phyloP scores from a whole-genome alignment of 371 early-diverging fungal genomes.

The Mucor piriformis region DNA sequence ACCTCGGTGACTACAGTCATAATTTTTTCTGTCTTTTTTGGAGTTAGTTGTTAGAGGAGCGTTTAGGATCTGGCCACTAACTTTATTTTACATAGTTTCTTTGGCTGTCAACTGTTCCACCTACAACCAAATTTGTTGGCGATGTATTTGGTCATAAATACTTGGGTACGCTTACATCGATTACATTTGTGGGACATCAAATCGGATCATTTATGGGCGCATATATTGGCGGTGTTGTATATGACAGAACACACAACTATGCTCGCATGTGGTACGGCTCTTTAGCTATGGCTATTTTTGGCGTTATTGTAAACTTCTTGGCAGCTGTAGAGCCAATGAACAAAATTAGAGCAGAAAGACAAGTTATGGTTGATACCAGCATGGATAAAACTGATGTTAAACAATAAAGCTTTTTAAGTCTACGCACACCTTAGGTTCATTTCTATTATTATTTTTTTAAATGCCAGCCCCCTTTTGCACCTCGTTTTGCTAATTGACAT shows the following conservation, averaged over 20 bases:
- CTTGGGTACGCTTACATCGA: slow-evolving; percentile 34
- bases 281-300: slow-evolving; percentile 36
- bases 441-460: not conserved
- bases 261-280: slow-evolving; percentile 41
- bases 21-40: slow-evolving; percentile 58
- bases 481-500: slow-evolving; percentile 6
- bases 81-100: slow-evolving; percentile 17
- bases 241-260: slow-evolving; percentile 34
- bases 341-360: not conserved
- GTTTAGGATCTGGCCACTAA: not conserved
- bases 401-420: not conserved
- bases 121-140: slow-evolving; percentile 42
- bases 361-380: not conserved
- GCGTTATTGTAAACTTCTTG: slow-evolving; percentile 24
- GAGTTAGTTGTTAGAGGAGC: slow-evolving; percentile 37
- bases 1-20: slow-evolving; percentile 27
- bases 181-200: slow-evolving; percentile 40
- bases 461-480: too few relatives aligned
- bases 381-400: too few relatives aligned
- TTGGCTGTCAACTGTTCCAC: slow-evolving; percentile 51
- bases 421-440: too few relatives aligned
- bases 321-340: slow-evolving; percentile 14
- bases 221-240: slow-evolving; percentile 41
- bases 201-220: slow-evolving; percentile 42
- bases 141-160: slow-evolving; percentile 43